A percentile compares a stretch with the other conserved stretches of the same genome.
Evolutionary conservation across 768 basidiomycete species (phyloP).

Genomic region (Suillus subalutaceus): DNA sequence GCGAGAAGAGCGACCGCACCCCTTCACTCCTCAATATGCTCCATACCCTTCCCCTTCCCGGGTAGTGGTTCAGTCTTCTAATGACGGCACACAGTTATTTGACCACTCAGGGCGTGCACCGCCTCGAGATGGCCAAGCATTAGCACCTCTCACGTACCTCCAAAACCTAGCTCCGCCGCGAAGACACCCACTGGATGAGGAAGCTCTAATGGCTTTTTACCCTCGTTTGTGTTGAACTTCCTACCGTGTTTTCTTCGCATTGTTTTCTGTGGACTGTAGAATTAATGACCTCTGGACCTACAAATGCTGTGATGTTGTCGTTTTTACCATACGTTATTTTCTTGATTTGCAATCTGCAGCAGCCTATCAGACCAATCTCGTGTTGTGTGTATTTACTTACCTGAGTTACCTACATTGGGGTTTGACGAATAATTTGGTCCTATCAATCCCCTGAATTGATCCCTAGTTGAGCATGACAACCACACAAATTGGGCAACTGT

Average conservation of each 20-base stretch:
- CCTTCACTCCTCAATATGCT: slow-evolving; percentile 26
- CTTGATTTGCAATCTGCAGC: not conserved
- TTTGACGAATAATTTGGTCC: not conserved
- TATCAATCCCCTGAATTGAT: not conserved
- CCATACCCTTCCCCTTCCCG: slow-evolving; percentile 36
- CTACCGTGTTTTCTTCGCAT: slow-evolving; percentile 19
- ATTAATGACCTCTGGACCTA: not conserved
- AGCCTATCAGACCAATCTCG: slow-evolving; percentile 1
- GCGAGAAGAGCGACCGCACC: slow-evolving; percentile 28
- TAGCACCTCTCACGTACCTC: slow-evolving; percentile 69
- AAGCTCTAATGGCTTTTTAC: slow-evolving; percentile 63
- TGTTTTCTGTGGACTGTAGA: slow-evolving; percentile 11
- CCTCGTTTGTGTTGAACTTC: slow-evolving; percentile 34
- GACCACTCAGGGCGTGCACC: slow-evolving; percentile 13
- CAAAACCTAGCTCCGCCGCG: slow-evolving; percentile 59
- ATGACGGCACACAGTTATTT: not conserved
- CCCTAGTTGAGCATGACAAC: not conserved
- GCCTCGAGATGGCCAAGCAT: slow-evolving; percentile 31
- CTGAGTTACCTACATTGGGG: not conserved
- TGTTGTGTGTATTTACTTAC: slow-evolving; percentile 1
- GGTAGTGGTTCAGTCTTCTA: slow-evolving; percentile 7
- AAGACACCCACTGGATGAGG: slow-evolving; percentile 73
- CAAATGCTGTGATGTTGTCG: slow-evolving; percentile 7
- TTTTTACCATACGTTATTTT: slow-evolving; percentile 7
- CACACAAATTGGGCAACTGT: not conserved